Evolutionary conservation across 2,329 filamentous ascomycete species (phyloP), one percentile per base, ranked within the genome.

Genomic region (Furcasterigmium furcatum): DNA sequence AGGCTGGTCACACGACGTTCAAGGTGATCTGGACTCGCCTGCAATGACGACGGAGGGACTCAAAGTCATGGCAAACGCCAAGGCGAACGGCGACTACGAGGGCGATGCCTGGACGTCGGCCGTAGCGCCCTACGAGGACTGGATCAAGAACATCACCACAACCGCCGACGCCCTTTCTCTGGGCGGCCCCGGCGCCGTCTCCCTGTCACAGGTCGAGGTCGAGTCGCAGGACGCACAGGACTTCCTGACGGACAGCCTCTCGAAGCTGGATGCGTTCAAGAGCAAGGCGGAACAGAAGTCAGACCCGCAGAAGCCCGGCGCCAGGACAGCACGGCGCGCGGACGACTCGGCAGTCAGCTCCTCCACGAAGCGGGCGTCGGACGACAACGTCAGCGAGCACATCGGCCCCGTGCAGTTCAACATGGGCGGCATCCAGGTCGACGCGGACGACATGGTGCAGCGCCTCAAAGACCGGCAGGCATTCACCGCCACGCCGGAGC

Each of bases 321-420:
- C 48, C 18, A 43, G 42, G 8, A 29, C 41, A 9, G 41, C 55
- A 50, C 27, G 52, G 41, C 30, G 55, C 47, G 25, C 55, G 43
- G 40, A 57, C 48, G 42, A 55, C 50, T 41, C 54, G 49, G 48
- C 51, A 60, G 36, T 49, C 62, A 18, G 13, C 32, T 36, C 30
- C 14, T 36, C 21, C 21, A 46, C 62, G 63, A 44, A 64, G 61
- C 58, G 59, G 57, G 65, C 66, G 57, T 51, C 68, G 36, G 55
- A 62, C n/a, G 65, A 66, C 51, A 72, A 67, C 51, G 73, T 79
- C 45, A 85, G 84, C 55, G 88, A 92, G 58, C 91, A 95, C 57
- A 95, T 96, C 58, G 91, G 91, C 0, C 91, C 91, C 1, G 91
- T 96, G 52, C 91, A 96, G 61, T 96, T 97, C 71, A 99, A 99